Evolutionary conservation across 257 asterid genomes (phyloP), one percentile per base, ranked within the genome.

Genomic region (Solanum ahanhuiri): DNA sequence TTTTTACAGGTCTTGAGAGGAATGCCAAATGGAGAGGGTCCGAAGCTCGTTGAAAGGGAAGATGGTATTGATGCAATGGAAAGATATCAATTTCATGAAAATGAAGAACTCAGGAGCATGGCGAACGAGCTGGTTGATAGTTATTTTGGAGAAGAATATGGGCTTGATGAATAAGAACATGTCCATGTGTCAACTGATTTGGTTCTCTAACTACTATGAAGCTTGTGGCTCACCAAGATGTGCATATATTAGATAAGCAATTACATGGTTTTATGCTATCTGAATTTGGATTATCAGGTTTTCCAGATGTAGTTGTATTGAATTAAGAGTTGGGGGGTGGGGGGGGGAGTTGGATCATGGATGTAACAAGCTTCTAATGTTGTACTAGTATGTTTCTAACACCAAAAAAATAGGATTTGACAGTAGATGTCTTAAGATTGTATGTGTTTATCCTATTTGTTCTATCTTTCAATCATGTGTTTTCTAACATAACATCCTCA

Each of bases 31-130:
- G 92, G 95, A 0, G 94, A 92, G 88, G 99, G 99, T 10, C 94
- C 92, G 39, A 94, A 94, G 92, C 94, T 95, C 6, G 98, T 97
- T 1, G 98, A 97, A 91, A 91, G 89, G 72, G 98, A 89, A 82
- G 98, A 95, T 75, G 98, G 99, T 35, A 95, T 97, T n/a, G 99
- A 97, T 20, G 99, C 99, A 39, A 92, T 97, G 98, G 99, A 97
- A 88, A 94, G 98, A 85, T 95, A 90, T 85, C 98, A 94, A 70
- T 97, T 97, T 67, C 99, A 97, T 57, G 99, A 93, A 81, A 97
- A 94, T 60, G 98, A 91, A 73, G 98, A 91, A 84, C 93, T 97
- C 17, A 92, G 98, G 89, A 88, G 60, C 91, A 94, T 97, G 98
- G 98, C 98, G 5, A 95, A 91, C 6, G 93, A 90, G 90, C 88